Base-by-base conservation (phyloP, 192 early-diverging fungal genomes). In the Polychytrium aggregatum region DNA sequence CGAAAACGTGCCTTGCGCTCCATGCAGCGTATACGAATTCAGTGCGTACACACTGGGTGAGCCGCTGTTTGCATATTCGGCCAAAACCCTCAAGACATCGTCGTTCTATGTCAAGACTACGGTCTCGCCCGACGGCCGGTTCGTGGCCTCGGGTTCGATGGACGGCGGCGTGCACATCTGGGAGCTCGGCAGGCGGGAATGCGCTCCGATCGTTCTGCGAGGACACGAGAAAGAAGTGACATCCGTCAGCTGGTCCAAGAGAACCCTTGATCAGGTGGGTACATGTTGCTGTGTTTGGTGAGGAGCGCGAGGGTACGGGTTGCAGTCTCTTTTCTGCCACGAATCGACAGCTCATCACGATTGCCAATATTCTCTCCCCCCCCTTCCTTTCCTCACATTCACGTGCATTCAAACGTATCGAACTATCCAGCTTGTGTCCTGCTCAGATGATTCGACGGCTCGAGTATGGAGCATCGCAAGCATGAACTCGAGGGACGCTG, bases 351-450 rank as follows among this genome's bases (percentile, higher is more conserved):
- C n/a, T n/a, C n/a, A n/a, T n/a, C n/a, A n/a, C n/a, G n/a, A n/a
- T n/a, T n/a, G n/a, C n/a, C n/a, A n/a, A n/a, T n/a, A n/a, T n/a
- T n/a, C n/a, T n/a, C n/a, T n/a, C n/a, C n/a, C n/a, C n/a, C n/a
- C n/a, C n/a, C n/a, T n/a, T n/a, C n/a, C n/a, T n/a, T n/a, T n/a
- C n/a, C n/a, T n/a, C n/a, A n/a, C n/a, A n/a, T n/a, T n/a, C n/a
- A n/a, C n/a, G n/a, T n/a, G n/a, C n/a, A n/a, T n/a, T n/a, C n/a
- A n/a, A n/a, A n/a, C n/a, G n/a, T n/a, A n/a, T n/a, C n/a, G n/a
- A n/a, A n/a, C n/a, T n/a, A n/a, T n/a, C n/a, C 62, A 88, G 82
- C 63, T 90, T 48, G 83, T 77, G 25, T 74, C 77, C 24, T 86
- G 86, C 45, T 75, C 79, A 0, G 87, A 90, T 43, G 89, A 92